Base-by-base conservation (phyloP, 2,329 filamentous ascomycete genomes). In the Talaromyces funiculosus region DNA sequence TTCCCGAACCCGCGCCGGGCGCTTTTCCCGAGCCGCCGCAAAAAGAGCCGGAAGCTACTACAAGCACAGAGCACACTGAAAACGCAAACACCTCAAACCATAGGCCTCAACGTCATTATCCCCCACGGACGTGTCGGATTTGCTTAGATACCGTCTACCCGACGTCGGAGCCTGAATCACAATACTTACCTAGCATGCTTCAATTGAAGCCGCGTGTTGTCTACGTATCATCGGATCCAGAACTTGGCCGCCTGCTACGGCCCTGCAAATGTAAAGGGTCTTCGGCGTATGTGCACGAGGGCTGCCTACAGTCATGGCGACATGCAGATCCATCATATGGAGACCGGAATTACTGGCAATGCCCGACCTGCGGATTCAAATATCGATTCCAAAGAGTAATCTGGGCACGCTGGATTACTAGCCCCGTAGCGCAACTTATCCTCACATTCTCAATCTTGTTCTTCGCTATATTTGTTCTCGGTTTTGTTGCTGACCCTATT, bases 191-290 rank as follows among this genome's bases (percentile, higher is more conserved):
- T 24, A 78, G 78, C 24, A 81, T 86, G 57, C 73, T 89, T 45
- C 81, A 86, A 64, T 75, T 82, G 29, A 72, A 72, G 43, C 82
- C 84, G 18, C 80, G 81, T 54, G 84, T 88, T 49, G 80, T 81
- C 20, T 96, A 96, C 69, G 82, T 87, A 56, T 92, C 90, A 24
- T 84, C 89, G 63, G 89, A 90, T 65, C 82, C 86, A 6, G 82
- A 87, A 64, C 82, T 88, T 31, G 90, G 90, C 40, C 87, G 91
- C 55, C 80, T 99, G 29, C 84, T 97, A 67, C 89, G 89, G 58
- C 94, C 94, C 37, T 99, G 94, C 81, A 86, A 88, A 76, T 99
- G 94, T 82, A 95, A 90, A 77, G 94, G 94, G 57, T 90, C 90
- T 40, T 90, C 93, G 67, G 90, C 90, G 77, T 97, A 96, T 75